These are phyloP conservation scores for Phoenix dactylifera DNA, from an alignment of 176 grass and related monocot genomes.

Conservation along the genomic window DNA sequence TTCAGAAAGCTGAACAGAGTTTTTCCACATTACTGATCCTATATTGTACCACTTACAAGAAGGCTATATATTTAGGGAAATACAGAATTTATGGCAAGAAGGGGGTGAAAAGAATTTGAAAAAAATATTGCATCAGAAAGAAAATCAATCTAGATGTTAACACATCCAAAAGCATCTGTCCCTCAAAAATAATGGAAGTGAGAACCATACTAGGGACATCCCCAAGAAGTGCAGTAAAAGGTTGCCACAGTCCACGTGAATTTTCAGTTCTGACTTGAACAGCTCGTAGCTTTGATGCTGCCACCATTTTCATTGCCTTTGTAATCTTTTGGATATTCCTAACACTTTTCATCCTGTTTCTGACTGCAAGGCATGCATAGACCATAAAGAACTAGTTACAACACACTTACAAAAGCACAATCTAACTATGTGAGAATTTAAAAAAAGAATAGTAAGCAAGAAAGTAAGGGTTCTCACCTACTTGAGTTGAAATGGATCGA, in stretches of 20 bases:
- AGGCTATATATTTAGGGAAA: too few species aligned
- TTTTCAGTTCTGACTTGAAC: slow-evolving; percentile 87
- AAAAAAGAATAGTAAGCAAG: neutral
- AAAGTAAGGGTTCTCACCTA: slow-evolving; percentile 34
- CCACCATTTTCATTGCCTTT: slow-evolving; percentile 99
- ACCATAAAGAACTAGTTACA: neutral
- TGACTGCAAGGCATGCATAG: slow-evolving; percentile 34
- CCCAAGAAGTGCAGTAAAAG: slow-evolving; percentile 89
- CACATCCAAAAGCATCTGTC: neutral
- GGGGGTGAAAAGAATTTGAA: too few species aligned
- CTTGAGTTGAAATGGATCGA: slow-evolving; percentile 73
- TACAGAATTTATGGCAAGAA: too few species aligned
- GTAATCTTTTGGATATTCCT: slow-evolving; percentile 98
- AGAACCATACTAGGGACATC: slow-evolving; percentile 60
- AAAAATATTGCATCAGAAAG: too few species aligned
- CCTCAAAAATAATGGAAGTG: neutral
- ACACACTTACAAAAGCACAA: too few species aligned
- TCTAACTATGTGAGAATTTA: too few species aligned
- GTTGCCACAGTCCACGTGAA: slow-evolving; percentile 87
- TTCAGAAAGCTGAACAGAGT: too few species aligned
- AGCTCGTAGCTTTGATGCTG: slow-evolving; percentile 82
- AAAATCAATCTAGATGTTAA: neutral
- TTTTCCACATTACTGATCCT: too few species aligned
- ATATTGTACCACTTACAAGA: too few species aligned
- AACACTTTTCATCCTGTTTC: slow-evolving; percentile 94